Percentiles rank a stretch among this genome's conserved stretches.
Conservation (phyloP, 2,329 filamentous ascomycete genomes). For the Cladophialophora carrionii region DNA sequence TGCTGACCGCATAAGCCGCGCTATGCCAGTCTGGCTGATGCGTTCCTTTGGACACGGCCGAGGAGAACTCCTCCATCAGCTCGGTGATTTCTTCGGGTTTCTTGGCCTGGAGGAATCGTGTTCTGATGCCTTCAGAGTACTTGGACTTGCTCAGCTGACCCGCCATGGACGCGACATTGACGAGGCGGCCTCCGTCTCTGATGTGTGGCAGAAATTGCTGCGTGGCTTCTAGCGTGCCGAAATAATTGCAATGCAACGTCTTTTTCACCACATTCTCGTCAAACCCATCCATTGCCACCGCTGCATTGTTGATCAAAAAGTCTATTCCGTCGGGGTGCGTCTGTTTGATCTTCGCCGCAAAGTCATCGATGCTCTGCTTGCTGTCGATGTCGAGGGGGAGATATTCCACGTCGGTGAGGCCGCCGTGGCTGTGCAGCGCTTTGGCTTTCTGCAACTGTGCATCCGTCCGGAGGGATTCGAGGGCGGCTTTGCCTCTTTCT, state of each 20-base stretch:
- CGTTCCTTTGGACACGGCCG: constrained; percentile 53
- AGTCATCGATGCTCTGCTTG: constrained; percentile 49
- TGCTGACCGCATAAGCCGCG: constrained; percentile 55
- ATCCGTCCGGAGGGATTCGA: constrained; percentile 51
- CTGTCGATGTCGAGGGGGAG: constrained; percentile 55
- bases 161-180: constrained; percentile 55
- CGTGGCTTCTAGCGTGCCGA: constrained; percentile 54
- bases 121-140: constrained; percentile 51
- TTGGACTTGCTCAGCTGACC: constrained; percentile 49
- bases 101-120: constrained; percentile 49
- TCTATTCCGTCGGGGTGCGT: constrained; percentile 56
- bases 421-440: constrained; percentile 50
- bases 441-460: constrained; percentile 52
- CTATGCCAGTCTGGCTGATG: constrained; percentile 54
- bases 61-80: constrained; percentile 56
- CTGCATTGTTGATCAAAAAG: constrained; percentile 60
- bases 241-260: constrained; percentile 58
- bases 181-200: constrained; percentile 50
- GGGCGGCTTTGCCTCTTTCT: constrained; percentile 52
- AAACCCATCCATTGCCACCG: constrained; percentile 53
- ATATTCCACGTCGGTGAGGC: constrained; percentile 54
- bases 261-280: constrained; percentile 53
- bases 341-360: constrained; percentile 49
- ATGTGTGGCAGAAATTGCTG: constrained; percentile 53
- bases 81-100: constrained; percentile 51